These are phyloP conservation scores for Cyanidioschyzon merolae DNA, from an alignment of 23 red algal genomes.

Conservation along the genomic window DNA sequence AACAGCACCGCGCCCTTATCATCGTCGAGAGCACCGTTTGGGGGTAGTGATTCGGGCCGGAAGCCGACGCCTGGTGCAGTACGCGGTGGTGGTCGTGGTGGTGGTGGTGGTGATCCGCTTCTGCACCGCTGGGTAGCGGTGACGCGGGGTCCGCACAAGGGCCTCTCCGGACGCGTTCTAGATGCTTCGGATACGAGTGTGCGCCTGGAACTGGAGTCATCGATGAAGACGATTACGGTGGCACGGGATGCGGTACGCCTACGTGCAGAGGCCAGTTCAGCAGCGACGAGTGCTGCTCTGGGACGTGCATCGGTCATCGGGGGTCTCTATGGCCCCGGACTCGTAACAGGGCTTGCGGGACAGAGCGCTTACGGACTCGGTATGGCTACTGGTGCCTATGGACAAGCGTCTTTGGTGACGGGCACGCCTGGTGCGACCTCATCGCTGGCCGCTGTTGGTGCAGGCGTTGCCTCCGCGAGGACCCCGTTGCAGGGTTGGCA, in stretches of 20 bases:
- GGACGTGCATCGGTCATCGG: background rate
- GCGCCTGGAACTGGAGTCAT: slow-evolving; percentile 65
- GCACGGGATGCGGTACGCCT: slow-evolving; percentile 14
- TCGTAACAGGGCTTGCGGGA: no score
- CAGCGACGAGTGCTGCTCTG: background rate
- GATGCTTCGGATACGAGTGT: slow-evolving; percentile 55
- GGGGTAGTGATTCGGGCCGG: no score
- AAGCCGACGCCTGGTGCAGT: no score
- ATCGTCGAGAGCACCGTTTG: slow-evolving; percentile 1
- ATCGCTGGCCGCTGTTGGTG: no score
- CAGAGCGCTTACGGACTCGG: no score
- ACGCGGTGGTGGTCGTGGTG: slow-evolving; percentile 21
- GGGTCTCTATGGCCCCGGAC: slow-evolving; percentile 1
- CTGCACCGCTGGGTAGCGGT: slow-evolving; percentile 57
- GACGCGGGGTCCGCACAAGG: slow-evolving; percentile 66
- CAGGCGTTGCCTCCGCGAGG: no score
- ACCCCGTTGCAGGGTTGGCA: background rate
- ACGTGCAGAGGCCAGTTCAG: background rate
- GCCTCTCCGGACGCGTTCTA: slow-evolving; percentile 64
- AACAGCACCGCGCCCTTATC: background rate
- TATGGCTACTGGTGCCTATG: background rate
- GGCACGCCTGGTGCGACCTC: no score
- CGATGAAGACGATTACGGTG: slow-evolving; percentile 65
- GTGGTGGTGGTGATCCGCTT: slow-evolving; percentile 20
- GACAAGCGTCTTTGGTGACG: no score